Base-by-base conservation (phyloP, 345 rosid species). In the Microcos paniculata region DNA sequence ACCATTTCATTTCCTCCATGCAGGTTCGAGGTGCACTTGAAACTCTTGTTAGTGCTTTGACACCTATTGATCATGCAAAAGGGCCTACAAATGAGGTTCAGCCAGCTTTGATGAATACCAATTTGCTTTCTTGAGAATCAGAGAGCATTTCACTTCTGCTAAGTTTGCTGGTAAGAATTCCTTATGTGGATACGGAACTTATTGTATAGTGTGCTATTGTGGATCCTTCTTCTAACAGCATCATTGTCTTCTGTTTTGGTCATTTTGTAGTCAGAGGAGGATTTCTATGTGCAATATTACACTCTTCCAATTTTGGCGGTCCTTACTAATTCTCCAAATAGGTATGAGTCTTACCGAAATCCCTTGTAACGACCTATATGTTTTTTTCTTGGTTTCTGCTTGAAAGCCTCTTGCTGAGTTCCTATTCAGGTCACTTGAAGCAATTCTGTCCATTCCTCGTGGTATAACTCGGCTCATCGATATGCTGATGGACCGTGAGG, bases 401-500 rank as follows among this genome's bases (percentile, higher is more conserved):
- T 23, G 75, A 77, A 71, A 84, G 52, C 62, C 55, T 78, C 63
- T 73, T 82, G n/a, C 82, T 81, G 84, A 85, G 82, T 85, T 73
- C 84, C 77, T 83, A 40, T 88, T 88, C 92, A 96, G 99, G 88
- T 90, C 93, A 82, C 98, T 93, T 92, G 99, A 96, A 88, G 97
- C 97, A 77, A 96, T 96, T 88, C 84, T 96, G 80, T 88, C 91
- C 70, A 92, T 90, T 83, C 99, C 99, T 73, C 98, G 96, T 53
- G 99, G 99, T 75, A 91, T 96, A 83, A 96, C 99, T 68, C 87
- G 94, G 73, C 94, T 96, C 30, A 93, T 96, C 98, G 99, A 96
- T 83, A 93, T 96, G 99, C 94, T 96, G 74, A 92, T 93, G 96
- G 98, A 93, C 82, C 94, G 98, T 75, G 99, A 96, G 99, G 99